These are phyloP conservation scores for Aspergillus baeticus DNA, from an alignment of 495 filamentous ascomycete species.

Conservation along the genomic window DNA sequence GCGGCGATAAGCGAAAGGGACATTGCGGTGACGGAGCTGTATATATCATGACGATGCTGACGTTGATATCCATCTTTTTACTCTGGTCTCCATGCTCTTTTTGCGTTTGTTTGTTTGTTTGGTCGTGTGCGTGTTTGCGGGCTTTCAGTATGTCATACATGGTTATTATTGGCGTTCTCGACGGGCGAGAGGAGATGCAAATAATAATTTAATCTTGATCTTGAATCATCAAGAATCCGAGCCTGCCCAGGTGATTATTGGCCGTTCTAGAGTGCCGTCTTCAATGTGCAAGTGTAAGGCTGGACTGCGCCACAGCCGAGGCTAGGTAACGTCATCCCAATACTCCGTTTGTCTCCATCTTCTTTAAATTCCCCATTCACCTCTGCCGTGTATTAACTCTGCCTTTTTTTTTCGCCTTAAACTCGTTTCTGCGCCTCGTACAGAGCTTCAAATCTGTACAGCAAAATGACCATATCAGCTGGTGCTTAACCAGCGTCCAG, in stretches of 20 bases:
- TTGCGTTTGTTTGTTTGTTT: background rate
- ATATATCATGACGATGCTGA: conserved; percentile 21
- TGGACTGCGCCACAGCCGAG: conserved; percentile 12
- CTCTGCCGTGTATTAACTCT: background rate
- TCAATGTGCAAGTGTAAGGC: background rate
- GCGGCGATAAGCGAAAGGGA: conserved; percentile 37
- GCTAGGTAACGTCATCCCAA: conserved; percentile 8
- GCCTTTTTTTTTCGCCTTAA: background rate
- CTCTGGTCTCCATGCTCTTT: background rate
- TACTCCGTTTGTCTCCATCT: conserved; percentile 1
- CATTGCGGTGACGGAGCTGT: conserved; percentile 32
- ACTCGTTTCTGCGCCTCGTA: background rate
- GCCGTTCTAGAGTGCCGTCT: too few relatives aligned
- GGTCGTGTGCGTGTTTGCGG: background rate
- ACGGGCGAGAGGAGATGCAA: background rate
- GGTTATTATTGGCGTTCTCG: conserved; percentile 8
- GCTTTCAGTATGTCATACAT: conserved; percentile 8
- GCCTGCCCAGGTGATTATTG: too few relatives aligned
- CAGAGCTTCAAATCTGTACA: background rate
- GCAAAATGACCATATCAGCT: conserved; percentile 7
- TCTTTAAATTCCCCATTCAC: background rate
- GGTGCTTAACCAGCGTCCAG: conserved; percentile 10
- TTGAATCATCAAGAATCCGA: background rate
- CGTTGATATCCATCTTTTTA: conserved; percentile 11
- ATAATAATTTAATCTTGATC: background rate